Conservation (phyloP, 2,329 filamentous ascomycete genomes). For the Dothideomycetidae sp. region DNA sequence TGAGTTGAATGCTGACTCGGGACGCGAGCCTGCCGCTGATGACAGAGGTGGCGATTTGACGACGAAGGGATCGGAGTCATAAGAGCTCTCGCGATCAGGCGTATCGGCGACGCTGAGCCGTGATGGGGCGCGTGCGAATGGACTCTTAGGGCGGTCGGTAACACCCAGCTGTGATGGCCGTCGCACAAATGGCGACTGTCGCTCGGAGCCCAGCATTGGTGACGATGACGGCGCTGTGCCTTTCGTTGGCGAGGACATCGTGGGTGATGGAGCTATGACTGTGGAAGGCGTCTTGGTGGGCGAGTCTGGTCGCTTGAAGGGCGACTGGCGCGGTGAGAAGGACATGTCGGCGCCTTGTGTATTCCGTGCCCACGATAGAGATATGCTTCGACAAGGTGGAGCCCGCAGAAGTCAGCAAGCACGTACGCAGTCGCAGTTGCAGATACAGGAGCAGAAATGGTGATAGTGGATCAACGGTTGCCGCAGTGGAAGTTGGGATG, state of each 20-base stretch:
- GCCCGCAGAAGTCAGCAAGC: too few species aligned
- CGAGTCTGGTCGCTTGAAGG: constrained; percentile 31
- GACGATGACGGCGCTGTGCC: constrained; percentile 11
- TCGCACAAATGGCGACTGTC: constrained; percentile 24
- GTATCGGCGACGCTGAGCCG: constrained; percentile 17
- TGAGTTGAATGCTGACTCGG: constrained; percentile 13
- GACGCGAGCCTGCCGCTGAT: constrained; percentile 3
- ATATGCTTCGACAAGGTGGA: too few species aligned
- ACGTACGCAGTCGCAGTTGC: background rate
- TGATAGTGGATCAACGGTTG: too few species aligned
- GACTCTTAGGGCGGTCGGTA: constrained; percentile 21
- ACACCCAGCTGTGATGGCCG: constrained; percentile 22
- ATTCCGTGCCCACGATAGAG: too few species aligned
- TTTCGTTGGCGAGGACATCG: constrained; percentile 13
- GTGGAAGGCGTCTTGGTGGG: constrained; percentile 27
- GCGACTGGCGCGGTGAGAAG: constrained; percentile 31
- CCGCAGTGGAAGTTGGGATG: background rate
- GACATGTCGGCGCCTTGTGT: constrained; percentile 24
- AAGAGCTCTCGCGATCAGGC: constrained; percentile 3
- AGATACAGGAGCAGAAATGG: background rate
- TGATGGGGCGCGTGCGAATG: constrained; percentile 22
- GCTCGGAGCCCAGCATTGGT: constrained; percentile 12
- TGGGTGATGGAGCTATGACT: constrained; percentile 16
- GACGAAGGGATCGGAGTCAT: constrained; percentile 9
- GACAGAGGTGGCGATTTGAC: constrained; percentile 10